Evolutionary conservation across 257 asterid genomes (phyloP).

Genomic region (Linaria vulgaris): DNA sequence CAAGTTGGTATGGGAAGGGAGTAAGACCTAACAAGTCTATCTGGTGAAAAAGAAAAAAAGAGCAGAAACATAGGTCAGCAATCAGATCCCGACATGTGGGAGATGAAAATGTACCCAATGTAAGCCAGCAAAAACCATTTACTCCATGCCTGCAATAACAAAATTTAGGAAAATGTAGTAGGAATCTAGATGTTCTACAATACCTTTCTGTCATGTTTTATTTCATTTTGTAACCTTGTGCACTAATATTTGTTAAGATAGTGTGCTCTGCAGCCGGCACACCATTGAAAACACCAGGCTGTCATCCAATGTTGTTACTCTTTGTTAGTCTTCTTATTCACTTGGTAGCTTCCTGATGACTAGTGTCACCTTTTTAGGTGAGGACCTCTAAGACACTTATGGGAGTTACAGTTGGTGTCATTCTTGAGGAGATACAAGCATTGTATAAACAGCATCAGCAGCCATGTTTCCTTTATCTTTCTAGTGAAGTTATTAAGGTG

Average conservation of each 20-base stretch:
- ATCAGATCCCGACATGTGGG: too few species aligned
- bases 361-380: constrained; percentile 46
- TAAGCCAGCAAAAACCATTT: too few species aligned
- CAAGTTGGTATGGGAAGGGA: too few species aligned
- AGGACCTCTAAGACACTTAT: constrained; percentile 85
- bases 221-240: constrained; percentile 3
- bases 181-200: not conserved
- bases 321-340: constrained; percentile 18
- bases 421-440: constrained; percentile 92
- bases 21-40: too few species aligned
- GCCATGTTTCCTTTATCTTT: constrained; percentile 90
- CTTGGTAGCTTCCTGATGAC: constrained; percentile 22
- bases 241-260: not conserved
- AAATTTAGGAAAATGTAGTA: not conserved
- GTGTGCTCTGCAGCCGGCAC: not conserved
- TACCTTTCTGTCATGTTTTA: constrained; percentile 4
- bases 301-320: not conserved
- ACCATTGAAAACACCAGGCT: constrained; percentile 8
- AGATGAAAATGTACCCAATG: too few species aligned
- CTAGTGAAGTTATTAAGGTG: constrained; percentile 98
- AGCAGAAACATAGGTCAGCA: too few species aligned
- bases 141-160: too few species aligned
- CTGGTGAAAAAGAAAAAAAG: too few species aligned
- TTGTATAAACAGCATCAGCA: constrained; percentile 80
- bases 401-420: constrained; percentile 92